Base-by-base conservation (phyloP, 2,329 filamentous ascomycete genomes). In the Exophiala aquamarina region DNA sequence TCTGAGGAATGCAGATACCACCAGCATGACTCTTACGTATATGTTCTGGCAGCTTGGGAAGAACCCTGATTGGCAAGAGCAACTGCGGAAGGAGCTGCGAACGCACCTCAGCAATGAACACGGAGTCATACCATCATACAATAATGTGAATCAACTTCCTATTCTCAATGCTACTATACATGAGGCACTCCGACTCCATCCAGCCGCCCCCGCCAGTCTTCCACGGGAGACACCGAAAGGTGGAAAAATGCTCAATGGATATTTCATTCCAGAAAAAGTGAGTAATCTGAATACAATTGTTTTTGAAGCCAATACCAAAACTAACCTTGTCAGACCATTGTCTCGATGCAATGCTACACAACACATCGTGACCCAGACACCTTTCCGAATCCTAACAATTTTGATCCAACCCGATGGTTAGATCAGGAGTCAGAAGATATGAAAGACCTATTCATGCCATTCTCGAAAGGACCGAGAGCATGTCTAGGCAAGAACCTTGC, bases 281-380 rank as follows among this genome's bases (percentile, higher is more conserved):
- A 14, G 17, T 39, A 47, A 13, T 21, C 42, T 28, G 8, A 3
- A 32, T 11, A 15, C 7, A 14, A 6, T 29, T 41, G 13, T 13
- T 17, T 42, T 14, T 32, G 42, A 28, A 34, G 11, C 6, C 17
- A 66, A 65, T 13, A 68, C 67, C 20, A 55, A 60, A 13, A 60
- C 68, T 23, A 69, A 75, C 7, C 70, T 70, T 1, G 60, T 62
- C 4, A 69, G 70, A 40, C 66, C 62, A 3, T 69, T 13, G 68
- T 75, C 18, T 72, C 67, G 43, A 67, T 69, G 4, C 70, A 73
- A 43, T 70, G 74, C 6, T 77, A 74, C 50, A 74, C 75, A 2
- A 68, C 76, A 3, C 77, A 78, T 54, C 68, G 69, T 9, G 73
- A 77, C 41, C 61, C 68, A 1, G 61, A 65, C 0, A 66, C 75